Evolutionary conservation across 495 filamentous ascomycete genomes (phyloP).

Genomic region (Alectoria sarmentosa): DNA sequence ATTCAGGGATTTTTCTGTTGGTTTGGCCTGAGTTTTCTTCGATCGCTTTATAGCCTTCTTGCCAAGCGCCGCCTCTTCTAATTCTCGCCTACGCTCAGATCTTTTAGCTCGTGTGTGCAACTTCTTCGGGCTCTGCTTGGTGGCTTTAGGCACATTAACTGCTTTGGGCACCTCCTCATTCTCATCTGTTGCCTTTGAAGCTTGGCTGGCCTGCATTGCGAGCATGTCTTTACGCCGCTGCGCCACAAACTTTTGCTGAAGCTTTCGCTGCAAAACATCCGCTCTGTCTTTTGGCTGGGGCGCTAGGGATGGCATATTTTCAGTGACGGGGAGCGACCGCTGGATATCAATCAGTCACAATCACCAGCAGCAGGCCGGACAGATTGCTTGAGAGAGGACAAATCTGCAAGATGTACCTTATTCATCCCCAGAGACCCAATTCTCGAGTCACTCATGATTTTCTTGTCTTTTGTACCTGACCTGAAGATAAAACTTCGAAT

Average conservation of each 20-base stretch:
- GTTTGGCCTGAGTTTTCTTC: neutral
- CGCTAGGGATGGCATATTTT: neutral
- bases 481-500: constrained; percentile 5
- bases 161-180: neutral
- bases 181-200: neutral
- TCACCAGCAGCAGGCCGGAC: neutral
- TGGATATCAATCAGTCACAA: constrained; percentile 4
- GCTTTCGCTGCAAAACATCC: constrained; percentile 6
- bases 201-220: neutral
- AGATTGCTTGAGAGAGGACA: neutral
- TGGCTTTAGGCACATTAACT: neutral
- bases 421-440: neutral
- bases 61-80: neutral
- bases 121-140: neutral
- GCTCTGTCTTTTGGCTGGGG: neutral
- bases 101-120: neutral
- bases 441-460: neutral
- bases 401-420: neutral
- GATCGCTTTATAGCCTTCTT: neutral
- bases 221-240: constrained; percentile 16
- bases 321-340: neutral
- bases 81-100: neutral
- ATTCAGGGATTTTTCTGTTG: neutral
- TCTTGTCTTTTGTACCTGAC: neutral
- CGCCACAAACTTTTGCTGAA: constrained; percentile 15